These are phyloP conservation scores for Thelonectria blattea DNA, from an alignment of 2,329 filamentous ascomycete species.

Conservation along the genomic window DNA sequence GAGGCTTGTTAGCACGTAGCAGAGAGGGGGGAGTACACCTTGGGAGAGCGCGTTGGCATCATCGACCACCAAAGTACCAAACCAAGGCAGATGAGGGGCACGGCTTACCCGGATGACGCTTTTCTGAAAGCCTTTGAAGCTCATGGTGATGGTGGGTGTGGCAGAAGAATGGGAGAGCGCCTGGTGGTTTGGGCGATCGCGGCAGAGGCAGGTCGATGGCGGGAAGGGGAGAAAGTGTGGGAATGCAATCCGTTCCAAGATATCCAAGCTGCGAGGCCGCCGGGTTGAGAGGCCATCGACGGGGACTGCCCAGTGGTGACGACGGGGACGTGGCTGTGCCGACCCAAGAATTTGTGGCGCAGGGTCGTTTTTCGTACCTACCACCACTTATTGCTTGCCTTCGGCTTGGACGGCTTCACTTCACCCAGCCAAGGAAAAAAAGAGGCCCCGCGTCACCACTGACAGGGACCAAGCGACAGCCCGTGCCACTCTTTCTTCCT, in stretches of 20 bases:
- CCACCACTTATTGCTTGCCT: too few relatives aligned
- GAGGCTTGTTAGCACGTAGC: not conserved
- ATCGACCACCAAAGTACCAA: slow-evolving; percentile 11
- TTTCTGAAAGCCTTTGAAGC: slow-evolving; percentile 96
- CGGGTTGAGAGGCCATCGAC: slow-evolving; percentile 36
- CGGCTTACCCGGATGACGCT: slow-evolving; percentile 78
- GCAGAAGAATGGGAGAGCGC: not conserved
- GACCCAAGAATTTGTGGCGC: slow-evolving; percentile 17
- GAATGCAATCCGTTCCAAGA: slow-evolving; percentile 24
- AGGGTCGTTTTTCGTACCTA: slow-evolving; percentile 12
- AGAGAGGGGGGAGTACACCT: not conserved
- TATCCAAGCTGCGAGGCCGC: slow-evolving; percentile 37
- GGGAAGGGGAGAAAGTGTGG: slow-evolving; percentile 2
- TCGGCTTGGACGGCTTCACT: slow-evolving; percentile 14
- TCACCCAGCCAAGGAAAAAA: not conserved
- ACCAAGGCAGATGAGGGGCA: slow-evolving; percentile 40
- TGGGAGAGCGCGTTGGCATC: slow-evolving; percentile 14
- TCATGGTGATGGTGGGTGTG: slow-evolving; percentile 66
- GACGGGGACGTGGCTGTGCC: slow-evolving; percentile 41
- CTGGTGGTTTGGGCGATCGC: slow-evolving; percentile 4
- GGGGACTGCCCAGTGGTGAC: slow-evolving; percentile 43
- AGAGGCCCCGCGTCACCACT: slow-evolving; percentile 19
- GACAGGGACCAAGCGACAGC: slow-evolving; percentile 3
- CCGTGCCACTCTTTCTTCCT: slow-evolving; percentile 8
- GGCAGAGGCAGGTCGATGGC: slow-evolving; percentile 16